Conservation (phyloP, 345 rosid species). For the Populus pruinosa region DNA sequence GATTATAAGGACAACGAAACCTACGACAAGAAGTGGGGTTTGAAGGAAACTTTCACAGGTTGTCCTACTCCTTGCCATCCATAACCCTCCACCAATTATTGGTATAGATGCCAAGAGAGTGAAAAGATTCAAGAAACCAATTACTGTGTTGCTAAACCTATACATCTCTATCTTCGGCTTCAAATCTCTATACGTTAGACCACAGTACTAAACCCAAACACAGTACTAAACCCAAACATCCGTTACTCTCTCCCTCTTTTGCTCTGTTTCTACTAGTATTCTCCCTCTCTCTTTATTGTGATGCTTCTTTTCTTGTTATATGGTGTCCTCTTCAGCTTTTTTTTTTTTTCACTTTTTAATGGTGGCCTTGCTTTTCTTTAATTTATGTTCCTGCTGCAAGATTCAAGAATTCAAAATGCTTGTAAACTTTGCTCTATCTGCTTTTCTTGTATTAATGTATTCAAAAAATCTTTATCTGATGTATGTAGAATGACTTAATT, state of each 20-base stretch:
- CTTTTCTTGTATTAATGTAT: conserved; percentile 14
- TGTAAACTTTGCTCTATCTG: conserved; percentile 21
- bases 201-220: not conserved
- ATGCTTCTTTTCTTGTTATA: conserved; percentile 19
- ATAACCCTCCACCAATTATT: conserved; percentile 78
- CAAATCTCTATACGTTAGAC: not conserved
- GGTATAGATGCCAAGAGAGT: conserved; percentile 82
- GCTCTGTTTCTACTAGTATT: not conserved
- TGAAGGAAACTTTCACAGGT: conserved; percentile 84
- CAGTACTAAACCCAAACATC: not conserved
- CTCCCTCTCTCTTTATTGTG: not conserved
- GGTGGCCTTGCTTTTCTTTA: conserved; percentile 29
- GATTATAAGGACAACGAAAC: conserved; percentile 61
- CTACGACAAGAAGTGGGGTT: conserved; percentile 72
- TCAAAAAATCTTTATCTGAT: not conserved
- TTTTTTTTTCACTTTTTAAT: conserved; percentile 22
- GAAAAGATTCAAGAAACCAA: conserved; percentile 77
- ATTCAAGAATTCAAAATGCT: conserved; percentile 33
- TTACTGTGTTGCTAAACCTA: conserved; percentile 70
- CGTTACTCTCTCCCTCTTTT: not conserved
- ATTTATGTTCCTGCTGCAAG: conserved; percentile 13
- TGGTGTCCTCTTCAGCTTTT: conserved; percentile 15
- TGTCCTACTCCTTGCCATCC: conserved; percentile 80
- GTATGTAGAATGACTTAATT: conserved; percentile 7
- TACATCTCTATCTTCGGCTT: conserved; percentile 39